Evolutionary conservation across 768 basidiomycete species (phyloP), one percentile per base, ranked within the genome.

Genomic region (Rhizopogon sp.): DNA sequence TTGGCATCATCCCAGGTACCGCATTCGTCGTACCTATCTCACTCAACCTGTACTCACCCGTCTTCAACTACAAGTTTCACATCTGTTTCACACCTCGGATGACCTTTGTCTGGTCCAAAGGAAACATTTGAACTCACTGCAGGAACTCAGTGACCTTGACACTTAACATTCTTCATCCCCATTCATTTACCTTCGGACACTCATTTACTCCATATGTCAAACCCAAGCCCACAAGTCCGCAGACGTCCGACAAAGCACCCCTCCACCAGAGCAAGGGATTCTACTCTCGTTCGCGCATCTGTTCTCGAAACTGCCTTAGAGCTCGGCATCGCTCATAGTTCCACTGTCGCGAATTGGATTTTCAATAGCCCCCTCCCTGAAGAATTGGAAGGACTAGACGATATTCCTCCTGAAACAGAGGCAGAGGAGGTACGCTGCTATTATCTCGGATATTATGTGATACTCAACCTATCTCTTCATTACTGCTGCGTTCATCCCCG

Each of bases 231-330:
- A 6, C 66, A 62, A 39, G 46, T 58, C 28, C 70, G 60, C 39
- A 69, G 65, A 58, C 66, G 70, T 14, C 70, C 65, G 33, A 61
- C 70, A 8, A 63, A 58, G 54, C 47, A 46, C 1, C 5, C 25
- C 25, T 25, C 25, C 25, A 25, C 25, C 25, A 51, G 35, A 22
- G 41, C 35, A 4, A 68, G 66, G 40, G 75, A 83, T 62, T 85
- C 85, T 0, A 80, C 75, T 66, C 66, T 78, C 13, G 73, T 89
- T 17, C 79, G 88, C 14, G 87, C 88, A 1, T 88, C 87, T 14
- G 87, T 90, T 22, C 79, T 89, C 40, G 86, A 90, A 62, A 84
- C 77, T 6, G 88, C 87, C 6, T 74, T 89, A 39, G 73, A 87
- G 64, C 78, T 90, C 11, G 88, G 88, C 3, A 64, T 89, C 17